Evolutionary conservation across 1,139 yeast genomes (phyloP).

Genomic region (Scheffersomyces titani): DNA sequence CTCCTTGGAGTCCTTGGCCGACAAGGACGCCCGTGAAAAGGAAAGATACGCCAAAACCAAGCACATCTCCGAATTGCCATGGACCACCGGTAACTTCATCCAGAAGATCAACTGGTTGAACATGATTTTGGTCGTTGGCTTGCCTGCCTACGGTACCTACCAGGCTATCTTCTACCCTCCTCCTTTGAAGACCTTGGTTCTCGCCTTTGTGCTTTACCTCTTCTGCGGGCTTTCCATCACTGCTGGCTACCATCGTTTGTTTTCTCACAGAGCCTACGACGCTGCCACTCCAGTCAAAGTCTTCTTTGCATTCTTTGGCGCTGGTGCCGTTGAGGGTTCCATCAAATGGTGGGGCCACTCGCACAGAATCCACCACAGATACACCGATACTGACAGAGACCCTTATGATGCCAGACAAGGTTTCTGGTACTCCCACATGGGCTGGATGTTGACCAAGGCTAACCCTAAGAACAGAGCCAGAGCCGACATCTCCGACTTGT

Average conservation of each 20-base stretch:
- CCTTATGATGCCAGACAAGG: slow-evolving; percentile 97
- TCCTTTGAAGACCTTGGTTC: slow-evolving; percentile 56
- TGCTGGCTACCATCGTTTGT: slow-evolving; percentile 89
- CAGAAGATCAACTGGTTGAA: slow-evolving; percentile 94
- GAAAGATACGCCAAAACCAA: slow-evolving; percentile 46
- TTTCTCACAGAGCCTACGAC: slow-evolving; percentile 86
- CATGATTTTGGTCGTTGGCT: slow-evolving; percentile 66
- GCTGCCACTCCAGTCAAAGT: slow-evolving; percentile 72
- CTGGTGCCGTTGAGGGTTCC: slow-evolving; percentile 95
- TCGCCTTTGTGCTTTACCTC: slow-evolving; percentile 64
- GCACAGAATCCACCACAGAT: slow-evolving; percentile 96
- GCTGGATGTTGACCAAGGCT: slow-evolving; percentile 95
- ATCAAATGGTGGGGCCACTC: slow-evolving; percentile 99
- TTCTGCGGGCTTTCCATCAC: slow-evolving; percentile 89
- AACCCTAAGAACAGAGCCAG: slow-evolving; percentile 95
- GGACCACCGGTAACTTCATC: slow-evolving; percentile 83
- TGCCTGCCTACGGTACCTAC: slow-evolving; percentile 68
- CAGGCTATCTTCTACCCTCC: slow-evolving; percentile 54
- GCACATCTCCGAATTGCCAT: slow-evolving; percentile 91
- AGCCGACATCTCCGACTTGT: slow-evolving; percentile 92
- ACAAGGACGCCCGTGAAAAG: slow-evolving; percentile 56
- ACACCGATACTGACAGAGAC: slow-evolving; percentile 94
- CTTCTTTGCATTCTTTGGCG: slow-evolving; percentile 82
- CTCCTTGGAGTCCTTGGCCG: slow-evolving; percentile 49
- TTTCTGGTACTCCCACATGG: slow-evolving; percentile 93